Evolutionary conservation across 2,329 filamentous ascomycete species (phyloP), one percentile per base, ranked within the genome.

Genomic region (Fusarium bactridioides): DNA sequence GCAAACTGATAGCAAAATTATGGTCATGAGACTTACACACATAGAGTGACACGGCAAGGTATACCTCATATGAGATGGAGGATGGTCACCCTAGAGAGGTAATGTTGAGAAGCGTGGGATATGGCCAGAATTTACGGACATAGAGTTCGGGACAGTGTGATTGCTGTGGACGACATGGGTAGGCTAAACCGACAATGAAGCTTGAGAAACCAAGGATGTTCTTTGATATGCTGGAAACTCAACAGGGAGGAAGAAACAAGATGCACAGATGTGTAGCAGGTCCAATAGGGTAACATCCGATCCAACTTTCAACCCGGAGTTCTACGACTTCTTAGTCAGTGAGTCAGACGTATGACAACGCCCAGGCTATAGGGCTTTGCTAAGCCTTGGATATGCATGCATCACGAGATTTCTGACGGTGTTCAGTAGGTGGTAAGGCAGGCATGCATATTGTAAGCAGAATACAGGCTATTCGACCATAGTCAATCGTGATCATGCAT

Each of bases 381-480:
- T 54, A 33, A 45, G 41, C 40, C 57, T 27, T 38, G 35, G 31
- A 29, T n/a, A 40, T 64, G 69, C 54, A 40, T 48, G 37, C 54
- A 55, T 69, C 51, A 55, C n/a, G 23, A 55, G 37, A 44, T 48
- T 69, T 41, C 38, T 59, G 33, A 65, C 38, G 43, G 21, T 45
- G 41, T 41, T 58, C 15, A 56, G 50, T 40, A 29, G 23, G 38
- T 35, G 43, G 37, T 53, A 66, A 38, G 45, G 44, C 10, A 31
- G 44, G 53, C 23, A 54, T 48, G 40, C 51, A 58, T 66, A 19
- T 21, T 31, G 38, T 55, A 53, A 47, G 40, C 29, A 25, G 18
- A 38, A 48, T 47, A n/a, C 47, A 70, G 44, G 53, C 47, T 40
- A 66, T 47, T 58, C 35, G 16, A 16, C 27, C 18, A 38, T n/a